phyloP scores from a whole-genome alignment of 352 stramenopile species.

The Globisporangium paroecandrum region DNA sequence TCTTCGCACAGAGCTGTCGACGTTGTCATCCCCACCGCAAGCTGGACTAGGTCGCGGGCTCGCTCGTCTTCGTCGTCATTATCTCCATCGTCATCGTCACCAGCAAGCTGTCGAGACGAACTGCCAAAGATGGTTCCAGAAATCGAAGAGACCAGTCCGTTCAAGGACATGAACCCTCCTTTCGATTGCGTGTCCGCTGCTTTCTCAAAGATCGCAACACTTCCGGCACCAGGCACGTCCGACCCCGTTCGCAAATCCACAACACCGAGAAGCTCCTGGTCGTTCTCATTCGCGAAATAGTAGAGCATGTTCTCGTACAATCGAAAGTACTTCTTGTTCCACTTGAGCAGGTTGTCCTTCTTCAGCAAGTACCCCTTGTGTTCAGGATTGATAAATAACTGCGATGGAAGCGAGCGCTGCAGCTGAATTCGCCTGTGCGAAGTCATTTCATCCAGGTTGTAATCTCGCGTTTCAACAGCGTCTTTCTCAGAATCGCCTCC shows the following conservation, averaged over 20 bases:
- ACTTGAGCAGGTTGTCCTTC: slow-evolving; percentile 89
- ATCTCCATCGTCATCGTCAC: slow-evolving; percentile 29
- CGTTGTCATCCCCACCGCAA: slow-evolving; percentile 68
- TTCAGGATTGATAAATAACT: slow-evolving; percentile 76
- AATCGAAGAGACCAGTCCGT: slow-evolving; percentile 79
- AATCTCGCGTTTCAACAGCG: slow-evolving; percentile 82
- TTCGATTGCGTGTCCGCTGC: slow-evolving; percentile 43
- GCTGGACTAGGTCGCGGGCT: slow-evolving; percentile 50
- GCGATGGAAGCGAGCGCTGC: slow-evolving; percentile 73
- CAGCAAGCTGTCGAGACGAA: slow-evolving; percentile 43
- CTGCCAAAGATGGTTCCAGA: slow-evolving; percentile 72
- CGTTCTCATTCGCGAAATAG: slow-evolving; percentile 83
- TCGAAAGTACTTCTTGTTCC: slow-evolving; percentile 87
- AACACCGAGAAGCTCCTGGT: slow-evolving; percentile 82
- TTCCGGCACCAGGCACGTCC: slow-evolving; percentile 64
- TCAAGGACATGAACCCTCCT: slow-evolving; percentile 74
- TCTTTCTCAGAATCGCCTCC: slow-evolving; percentile 65
- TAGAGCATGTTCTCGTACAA: slow-evolving; percentile 87
- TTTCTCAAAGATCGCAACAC: slow-evolving; percentile 84
- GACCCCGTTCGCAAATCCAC: slow-evolving; percentile 72
- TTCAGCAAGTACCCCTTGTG: slow-evolving; percentile 80
- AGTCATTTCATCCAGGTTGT: slow-evolving; percentile 86
- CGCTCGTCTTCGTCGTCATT: slow-evolving; percentile 51
- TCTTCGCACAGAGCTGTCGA: slow-evolving; percentile 59
- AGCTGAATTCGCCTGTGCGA: slow-evolving; percentile 78